These are phyloP conservation scores for Cardamine resedifolia DNA, from an alignment of 345 rosid species.

Conservation along the genomic window DNA sequence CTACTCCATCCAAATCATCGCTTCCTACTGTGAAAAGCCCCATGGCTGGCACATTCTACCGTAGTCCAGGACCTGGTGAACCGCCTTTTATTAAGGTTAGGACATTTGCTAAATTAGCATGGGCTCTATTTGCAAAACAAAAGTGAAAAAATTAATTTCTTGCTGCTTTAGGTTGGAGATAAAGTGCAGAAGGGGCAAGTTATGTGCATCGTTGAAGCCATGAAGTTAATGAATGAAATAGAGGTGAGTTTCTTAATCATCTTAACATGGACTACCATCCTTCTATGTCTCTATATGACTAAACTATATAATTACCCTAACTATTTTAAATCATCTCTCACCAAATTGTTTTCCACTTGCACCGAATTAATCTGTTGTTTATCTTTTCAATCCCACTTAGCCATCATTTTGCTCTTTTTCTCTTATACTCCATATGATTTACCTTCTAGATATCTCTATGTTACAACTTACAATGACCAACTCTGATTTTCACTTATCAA, in stretches of 20 bases:
- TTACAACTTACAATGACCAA: neutral
- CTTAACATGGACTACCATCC: neutral
- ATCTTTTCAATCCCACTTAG: neutral
- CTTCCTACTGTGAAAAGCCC: constrained; percentile 80
- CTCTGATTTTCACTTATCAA: neutral
- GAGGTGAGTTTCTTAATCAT: constrained; percentile 54
- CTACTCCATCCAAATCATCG: constrained; percentile 53
- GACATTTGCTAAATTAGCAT: neutral
- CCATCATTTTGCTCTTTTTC: neutral
- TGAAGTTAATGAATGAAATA: constrained; percentile 95
- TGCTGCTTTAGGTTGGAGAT: constrained; percentile 69
- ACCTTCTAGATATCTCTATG: neutral
- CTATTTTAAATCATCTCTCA: constrained; percentile 1
- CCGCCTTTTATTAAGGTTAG: constrained; percentile 79
- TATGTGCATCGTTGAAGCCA: constrained; percentile 85
- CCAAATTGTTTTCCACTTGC: neutral
- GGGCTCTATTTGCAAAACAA: neutral
- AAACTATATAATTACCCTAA: neutral
- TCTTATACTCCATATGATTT: neutral
- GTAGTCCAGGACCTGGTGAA: constrained; percentile 76
- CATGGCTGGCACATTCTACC: constrained; percentile 91
- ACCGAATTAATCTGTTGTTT: neutral
- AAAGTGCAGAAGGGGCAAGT: constrained; percentile 94
- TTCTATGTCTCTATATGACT: neutral
- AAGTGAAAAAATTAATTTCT: neutral